A percentile compares a stretch with the other conserved stretches of the same genome.
Evolutionary conservation across 768 basidiomycete species (phyloP).

Genomic region (Russula foetens): DNA sequence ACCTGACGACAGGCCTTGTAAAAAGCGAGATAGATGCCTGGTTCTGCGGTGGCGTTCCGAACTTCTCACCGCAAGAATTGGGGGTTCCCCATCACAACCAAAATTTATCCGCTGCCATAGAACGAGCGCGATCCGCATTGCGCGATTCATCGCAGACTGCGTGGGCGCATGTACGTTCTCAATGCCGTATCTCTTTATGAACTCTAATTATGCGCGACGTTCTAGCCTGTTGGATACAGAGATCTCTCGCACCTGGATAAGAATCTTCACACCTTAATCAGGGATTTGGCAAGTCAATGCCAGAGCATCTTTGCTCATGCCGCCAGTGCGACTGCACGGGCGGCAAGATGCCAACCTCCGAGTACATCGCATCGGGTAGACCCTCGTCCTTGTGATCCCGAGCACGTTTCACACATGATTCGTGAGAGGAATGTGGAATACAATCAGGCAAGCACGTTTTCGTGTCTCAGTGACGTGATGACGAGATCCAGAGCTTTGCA

Average conservation of each 20-base stretch:
- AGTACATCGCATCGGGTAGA: conserved; percentile 18
- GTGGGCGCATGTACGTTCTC: conserved; percentile 45
- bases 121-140: conserved; percentile 41
- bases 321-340: conserved; percentile 54
- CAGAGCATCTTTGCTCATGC: conserved; percentile 54
- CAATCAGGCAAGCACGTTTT: conserved; percentile 19
- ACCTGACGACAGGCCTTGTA: conserved; percentile 63
- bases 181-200: conserved; percentile 2
- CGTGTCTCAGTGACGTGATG: conserved; percentile 7
- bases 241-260: conserved; percentile 53
- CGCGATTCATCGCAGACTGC: conserved; percentile 38
- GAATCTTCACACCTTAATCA: conserved; percentile 58
- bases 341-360: conserved; percentile 30
- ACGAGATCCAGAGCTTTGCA: conserved; percentile 8
- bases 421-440: conserved; percentile 16
- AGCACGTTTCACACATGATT: conserved; percentile 17
- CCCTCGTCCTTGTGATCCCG: conserved; percentile 1
- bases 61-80: conserved; percentile 41
- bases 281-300: conserved; percentile 54
- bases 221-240: conserved; percentile 38
- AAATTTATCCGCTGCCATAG: conserved; percentile 35
- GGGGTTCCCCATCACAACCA: conserved; percentile 34
- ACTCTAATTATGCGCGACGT: conserved; percentile 10
- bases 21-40: conserved; percentile 68
- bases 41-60: conserved; percentile 61